phyloP scores from a whole-genome alignment of 371 early-diverging fungal species.

The Coemansia sp. region DNA sequence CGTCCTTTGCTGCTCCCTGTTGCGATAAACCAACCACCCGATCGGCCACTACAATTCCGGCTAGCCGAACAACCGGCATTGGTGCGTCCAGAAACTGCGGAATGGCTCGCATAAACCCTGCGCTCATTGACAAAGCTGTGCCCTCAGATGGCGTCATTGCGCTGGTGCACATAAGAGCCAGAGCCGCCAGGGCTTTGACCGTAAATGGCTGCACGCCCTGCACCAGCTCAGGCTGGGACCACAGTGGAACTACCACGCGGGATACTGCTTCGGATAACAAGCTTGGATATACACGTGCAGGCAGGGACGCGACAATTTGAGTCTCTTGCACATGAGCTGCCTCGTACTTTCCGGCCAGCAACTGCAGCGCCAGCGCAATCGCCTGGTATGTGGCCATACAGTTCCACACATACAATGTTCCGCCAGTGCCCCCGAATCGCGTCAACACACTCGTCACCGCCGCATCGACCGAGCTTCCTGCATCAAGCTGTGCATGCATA shows the following conservation, averaged over 20 bases:
- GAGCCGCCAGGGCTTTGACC: conserved; percentile 17
- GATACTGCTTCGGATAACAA: conserved; percentile 12
- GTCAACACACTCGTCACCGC: conserved; percentile 18
- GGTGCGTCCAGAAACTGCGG: conserved; percentile 42
- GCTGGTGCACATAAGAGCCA: conserved; percentile 27
- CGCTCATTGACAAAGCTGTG: conserved; percentile 15
- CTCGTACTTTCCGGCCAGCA: conserved; percentile 19
- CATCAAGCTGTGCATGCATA: conserved; percentile 7
- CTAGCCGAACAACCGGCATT: conserved; percentile 21
- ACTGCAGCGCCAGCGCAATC: conserved; percentile 29
- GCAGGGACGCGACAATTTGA: not conserved
- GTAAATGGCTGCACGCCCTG: conserved; percentile 8
- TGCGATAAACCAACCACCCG: conserved; percentile 5
- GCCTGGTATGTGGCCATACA: conserved; percentile 16
- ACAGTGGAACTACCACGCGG: conserved; percentile 22
- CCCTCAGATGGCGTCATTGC: conserved; percentile 12
- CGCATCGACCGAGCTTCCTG: not conserved
- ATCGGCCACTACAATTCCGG: conserved; percentile 43
- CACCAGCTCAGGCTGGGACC: conserved; percentile 26
- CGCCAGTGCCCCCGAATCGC: not conserved
- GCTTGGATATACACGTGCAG: conserved; percentile 6
- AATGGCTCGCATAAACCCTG: conserved; percentile 30
- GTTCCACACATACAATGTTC: not conserved
- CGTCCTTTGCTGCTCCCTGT: not conserved
- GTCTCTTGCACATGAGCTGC: not conserved